These are phyloP conservation scores for Hortiboletus campestris DNA, from an alignment of 768 basidiomycete species.

Conservation along the genomic window DNA sequence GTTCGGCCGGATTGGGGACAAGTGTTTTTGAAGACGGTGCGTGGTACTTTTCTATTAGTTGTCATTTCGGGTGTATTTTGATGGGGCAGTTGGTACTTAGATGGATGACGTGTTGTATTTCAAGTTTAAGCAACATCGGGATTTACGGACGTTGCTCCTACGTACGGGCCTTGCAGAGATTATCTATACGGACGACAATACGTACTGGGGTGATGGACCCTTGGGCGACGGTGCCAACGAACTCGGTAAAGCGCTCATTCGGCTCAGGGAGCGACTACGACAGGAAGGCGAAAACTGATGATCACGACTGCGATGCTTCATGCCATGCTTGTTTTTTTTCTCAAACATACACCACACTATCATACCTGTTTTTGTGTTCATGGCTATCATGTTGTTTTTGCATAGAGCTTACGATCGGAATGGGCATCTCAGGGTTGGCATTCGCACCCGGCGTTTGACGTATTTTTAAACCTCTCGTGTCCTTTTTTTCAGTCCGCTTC, in stretches of 20 bases:
- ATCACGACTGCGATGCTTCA: background rate
- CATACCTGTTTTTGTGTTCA: background rate
- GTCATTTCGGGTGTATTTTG: background rate
- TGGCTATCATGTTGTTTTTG: background rate
- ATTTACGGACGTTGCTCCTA: conserved; percentile 53
- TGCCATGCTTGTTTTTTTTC: background rate
- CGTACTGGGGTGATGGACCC: conserved; percentile 66
- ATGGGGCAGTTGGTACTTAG: conserved; percentile 18
- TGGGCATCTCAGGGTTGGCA: no score
- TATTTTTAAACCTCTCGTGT: conserved; percentile 3
- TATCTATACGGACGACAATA: conserved; percentile 56
- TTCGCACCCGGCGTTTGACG: background rate
- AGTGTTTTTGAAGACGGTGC: conserved; percentile 49
- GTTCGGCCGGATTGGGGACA: conserved; percentile 57
- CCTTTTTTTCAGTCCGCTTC: conserved; percentile 17
- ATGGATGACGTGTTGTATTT: conserved; percentile 65
- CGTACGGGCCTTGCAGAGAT: conserved; percentile 50
- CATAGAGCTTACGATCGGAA: background rate
- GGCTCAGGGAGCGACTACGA: conserved; percentile 49
- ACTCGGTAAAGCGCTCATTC: conserved; percentile 58
- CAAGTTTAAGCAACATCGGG: conserved; percentile 72
- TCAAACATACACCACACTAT: background rate
- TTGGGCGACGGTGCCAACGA: conserved; percentile 54
- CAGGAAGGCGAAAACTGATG: conserved; percentile 23
- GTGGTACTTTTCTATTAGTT: conserved; percentile 18